Evolutionary conservation across 306 rosid species (phyloP), one percentile per base, ranked within the genome.

Genomic region (Cicer arietinum): DNA sequence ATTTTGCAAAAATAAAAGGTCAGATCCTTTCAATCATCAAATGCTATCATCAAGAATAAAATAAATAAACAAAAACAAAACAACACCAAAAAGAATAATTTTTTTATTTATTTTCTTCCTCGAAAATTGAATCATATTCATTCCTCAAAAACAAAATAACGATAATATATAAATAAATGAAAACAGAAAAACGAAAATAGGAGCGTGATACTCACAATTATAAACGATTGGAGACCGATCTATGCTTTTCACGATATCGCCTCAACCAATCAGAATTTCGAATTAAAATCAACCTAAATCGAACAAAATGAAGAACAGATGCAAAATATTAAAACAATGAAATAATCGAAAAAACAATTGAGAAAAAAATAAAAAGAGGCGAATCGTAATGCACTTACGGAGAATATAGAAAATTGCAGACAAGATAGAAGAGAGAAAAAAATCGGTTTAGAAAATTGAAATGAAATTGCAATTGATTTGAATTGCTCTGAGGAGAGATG

Each of bases 321-420:
- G 41, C 18, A 5, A 14, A 41, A 17, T 3, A 11, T 17, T 66
- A n/a, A 11, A 20, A 11, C 1, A 66, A 7, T 44, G 46, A 70
- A 52, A 53, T 44, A 9, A 6, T 0, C 3, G 17, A 11, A 8
- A 11, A 39, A 37, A 10, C 37, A 25, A 56, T 6, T 5, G 1
- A 10, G 12, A 8, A 14, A 17, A 4, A 13, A 18, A 13, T 1
- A 6, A 1, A 52, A 0, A 20, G 25, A 37, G 8, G 17, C 3
- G 2, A 37, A 57, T 25, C 13, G 48, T 11, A 80, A 73, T 67
- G 70, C 65, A 45, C 84, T 61, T 47, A 77, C 82, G 9, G 12
- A 2, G 13, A 59, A 48, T 45, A 18, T 60, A 63, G 61, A 13
- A 51, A 70, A 14, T 16, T 35, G 67, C 53, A 7, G 51, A 20